Percentiles rank a stretch among this genome's conserved stretches.
Evolutionary conservation across 1,284 basidiomycete species (phyloP).

Genomic region (Moesziomyces sp.): DNA sequence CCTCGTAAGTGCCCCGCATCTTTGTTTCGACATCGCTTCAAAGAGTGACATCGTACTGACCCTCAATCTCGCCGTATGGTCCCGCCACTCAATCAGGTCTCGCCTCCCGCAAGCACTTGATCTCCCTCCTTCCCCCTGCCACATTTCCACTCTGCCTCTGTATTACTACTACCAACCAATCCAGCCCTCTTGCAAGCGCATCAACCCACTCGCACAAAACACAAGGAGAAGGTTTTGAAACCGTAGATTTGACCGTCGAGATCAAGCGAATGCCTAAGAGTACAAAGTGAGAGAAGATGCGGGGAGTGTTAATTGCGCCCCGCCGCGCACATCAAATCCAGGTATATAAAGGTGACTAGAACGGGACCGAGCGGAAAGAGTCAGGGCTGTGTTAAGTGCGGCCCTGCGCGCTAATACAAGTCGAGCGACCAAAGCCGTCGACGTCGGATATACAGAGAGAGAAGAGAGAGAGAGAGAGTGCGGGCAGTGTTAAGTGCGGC

Average conservation of each 20-base stretch:
- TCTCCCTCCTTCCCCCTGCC: background rate
- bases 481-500: conserved; percentile 54
- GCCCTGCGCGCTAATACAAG: conserved; percentile 38
- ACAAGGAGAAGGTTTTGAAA: background rate
- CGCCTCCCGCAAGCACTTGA: conserved; percentile 54
- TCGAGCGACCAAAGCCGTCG: conserved; percentile 4
- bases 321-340: conserved; percentile 53
- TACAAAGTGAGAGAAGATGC: conserved; percentile 19
- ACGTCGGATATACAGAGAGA: conserved; percentile 10
- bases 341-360: conserved; percentile 21
- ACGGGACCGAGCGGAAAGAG: conserved; percentile 5
- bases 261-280: conserved; percentile 5
- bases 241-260: conserved; percentile 37
- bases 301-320: conserved; percentile 57
- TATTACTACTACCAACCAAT: conserved; percentile 14
- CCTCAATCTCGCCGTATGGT: background rate
- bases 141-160: background rate
- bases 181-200: no score
- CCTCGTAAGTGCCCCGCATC: conserved; percentile 52
- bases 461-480: conserved; percentile 9
- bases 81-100: conserved; percentile 20
- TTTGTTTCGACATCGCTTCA: background rate
- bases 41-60: no score
- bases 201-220: no score
- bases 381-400: conserved; percentile 51